Conservation (phyloP, 139 green algal genomes). For the Tetratostichococcus sp. region DNA sequence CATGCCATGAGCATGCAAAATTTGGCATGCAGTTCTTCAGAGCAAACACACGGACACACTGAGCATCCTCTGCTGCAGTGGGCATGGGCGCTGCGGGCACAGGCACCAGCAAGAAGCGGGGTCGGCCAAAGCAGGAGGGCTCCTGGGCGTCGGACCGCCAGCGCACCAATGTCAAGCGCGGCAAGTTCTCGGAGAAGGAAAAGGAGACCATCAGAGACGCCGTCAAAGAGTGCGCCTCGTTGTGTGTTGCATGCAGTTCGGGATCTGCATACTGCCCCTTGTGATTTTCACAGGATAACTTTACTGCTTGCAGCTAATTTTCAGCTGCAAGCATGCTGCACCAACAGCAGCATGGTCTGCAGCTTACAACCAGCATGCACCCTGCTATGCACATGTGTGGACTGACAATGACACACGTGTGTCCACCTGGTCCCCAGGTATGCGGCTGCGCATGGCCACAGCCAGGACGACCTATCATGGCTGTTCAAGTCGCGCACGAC, state of each 20-base stretch:
- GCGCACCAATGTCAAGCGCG: constrained; percentile 54
- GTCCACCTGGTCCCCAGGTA: constrained; percentile 16
- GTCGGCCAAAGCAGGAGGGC: neutral
- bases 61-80: too few species aligned
- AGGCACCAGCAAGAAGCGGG: neutral
- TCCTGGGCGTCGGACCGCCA: constrained; percentile 39
- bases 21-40: too few species aligned
- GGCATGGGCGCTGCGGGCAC: neutral
- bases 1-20: too few species aligned
- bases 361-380: too few species aligned
- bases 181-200: constrained; percentile 48
- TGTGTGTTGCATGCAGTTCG: too few species aligned
- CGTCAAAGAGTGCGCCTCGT: constrained; percentile 4
- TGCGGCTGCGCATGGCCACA: constrained; percentile 19
- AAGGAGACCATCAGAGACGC: constrained; percentile 36
- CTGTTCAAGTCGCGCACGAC: constrained; percentile 23
- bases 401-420: too few species aligned
- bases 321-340: too few species aligned
- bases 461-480: constrained; percentile 24
- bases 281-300: too few species aligned
- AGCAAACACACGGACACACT: too few species aligned
- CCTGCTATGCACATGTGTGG: too few species aligned
- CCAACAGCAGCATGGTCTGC: too few species aligned
- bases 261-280: neutral
- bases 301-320: too few species aligned